Percentiles rank a stretch among this genome's conserved stretches.
Evolutionary conservation across 2,329 filamentous ascomycete genomes (phyloP).

Genomic region (Fusarium pseudocircinatum): DNA sequence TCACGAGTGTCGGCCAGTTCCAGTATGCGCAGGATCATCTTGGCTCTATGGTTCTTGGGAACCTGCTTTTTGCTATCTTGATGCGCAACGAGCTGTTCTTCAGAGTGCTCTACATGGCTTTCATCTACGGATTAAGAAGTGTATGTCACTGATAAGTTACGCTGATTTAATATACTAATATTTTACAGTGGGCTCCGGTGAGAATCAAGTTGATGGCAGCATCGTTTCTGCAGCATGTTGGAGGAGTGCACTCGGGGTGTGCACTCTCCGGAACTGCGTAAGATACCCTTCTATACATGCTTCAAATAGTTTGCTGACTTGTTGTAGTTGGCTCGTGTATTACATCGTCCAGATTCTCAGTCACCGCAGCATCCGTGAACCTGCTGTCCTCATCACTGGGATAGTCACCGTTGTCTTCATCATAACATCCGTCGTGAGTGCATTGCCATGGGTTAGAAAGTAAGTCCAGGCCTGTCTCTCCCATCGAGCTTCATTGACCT

Average conservation of each 20-base stretch:
- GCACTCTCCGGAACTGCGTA: neutral
- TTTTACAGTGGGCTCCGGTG: neutral
- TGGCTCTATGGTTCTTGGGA: neutral
- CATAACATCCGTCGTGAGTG: neutral
- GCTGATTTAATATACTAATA: fast-evolving
- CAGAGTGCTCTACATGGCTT: neutral
- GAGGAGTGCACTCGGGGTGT: neutral
- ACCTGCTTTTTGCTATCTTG: neutral
- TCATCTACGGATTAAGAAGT: neutral
- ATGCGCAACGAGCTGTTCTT: neutral
- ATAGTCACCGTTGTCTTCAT: neutral
- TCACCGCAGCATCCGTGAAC: neutral
- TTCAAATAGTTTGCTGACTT: neutral
- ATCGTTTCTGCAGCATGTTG: neutral
- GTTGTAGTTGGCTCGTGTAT: neutral
- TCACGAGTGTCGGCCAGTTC: neutral
- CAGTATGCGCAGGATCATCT: neutral
- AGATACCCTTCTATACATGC: fast-evolving
- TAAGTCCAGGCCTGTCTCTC: fast-evolving
- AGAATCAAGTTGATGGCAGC: neutral
- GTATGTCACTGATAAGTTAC: fast-evolving
- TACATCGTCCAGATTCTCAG: neutral
- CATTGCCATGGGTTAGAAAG: conserved; percentile 1
- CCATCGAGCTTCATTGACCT: fast-evolving
- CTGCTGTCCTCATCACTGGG: neutral